Base-by-base conservation (phyloP, 2,329 filamentous ascomycete genomes). In the Monilinia fructicola region DNA sequence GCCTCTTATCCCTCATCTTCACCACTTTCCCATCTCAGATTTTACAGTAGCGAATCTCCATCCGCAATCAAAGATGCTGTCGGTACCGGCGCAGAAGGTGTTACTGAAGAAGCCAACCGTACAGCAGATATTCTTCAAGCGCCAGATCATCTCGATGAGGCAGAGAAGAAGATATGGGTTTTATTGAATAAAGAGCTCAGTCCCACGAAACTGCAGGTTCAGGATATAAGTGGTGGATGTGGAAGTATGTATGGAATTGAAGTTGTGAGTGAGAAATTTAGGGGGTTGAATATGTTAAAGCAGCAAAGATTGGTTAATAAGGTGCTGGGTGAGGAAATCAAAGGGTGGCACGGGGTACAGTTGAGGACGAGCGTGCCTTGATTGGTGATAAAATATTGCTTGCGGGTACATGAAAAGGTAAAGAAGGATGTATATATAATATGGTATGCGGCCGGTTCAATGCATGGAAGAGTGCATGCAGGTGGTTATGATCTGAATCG, bases 211-310 rank as follows among this genome's bases (percentile, higher is more conserved):
- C 66, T 79, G 52, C 73, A 77, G 65, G 77, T 95, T 12, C 88
- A 90, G 76, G 91, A 96, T 78, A 86, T 95, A 62, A 92, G 89
- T 31, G 91, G 92, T 67, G 91, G 91, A 40, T 96, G 91, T 79
- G 91, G 91, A 12, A 91, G 88, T 75, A 95, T 95, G 92, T 95
- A 95, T 79, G 89, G 87, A 66, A 89, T 96, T 71, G 89, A 93
- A 73, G 87, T 95, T 70, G 84, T 87, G 58, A 91, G 89, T 10
- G 82, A 87, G 56, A 84, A 82, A 73, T 96, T 96, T 78, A 82
- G 83, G 64, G 92, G 91, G 56, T 77, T 87, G 72, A 84, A 82
- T 60, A 87, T 93, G 77, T 84, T 96, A 68, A 91, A 91, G 82
- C 91, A 95, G 80, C 91, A 95, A 79, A 83, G 90, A 68, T 82